These are phyloP conservation scores for Raphanus hybrid DNA, from an alignment of 441 rosid species.

Conservation along the genomic window DNA sequence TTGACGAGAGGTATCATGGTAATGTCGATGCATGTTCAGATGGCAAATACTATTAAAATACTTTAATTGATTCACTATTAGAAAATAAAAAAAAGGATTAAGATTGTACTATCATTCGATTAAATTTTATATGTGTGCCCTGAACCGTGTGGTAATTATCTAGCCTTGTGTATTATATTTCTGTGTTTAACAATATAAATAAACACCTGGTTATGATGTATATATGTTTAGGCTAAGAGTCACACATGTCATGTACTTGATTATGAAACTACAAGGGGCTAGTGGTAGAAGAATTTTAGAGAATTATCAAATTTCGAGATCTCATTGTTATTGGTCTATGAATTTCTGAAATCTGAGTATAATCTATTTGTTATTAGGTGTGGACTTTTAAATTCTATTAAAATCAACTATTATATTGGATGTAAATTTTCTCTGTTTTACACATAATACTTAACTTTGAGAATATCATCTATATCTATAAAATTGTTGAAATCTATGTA, in stretches of 20 bases:
- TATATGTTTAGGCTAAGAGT: neutral
- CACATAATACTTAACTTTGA: too few species aligned
- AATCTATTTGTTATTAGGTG: too few species aligned
- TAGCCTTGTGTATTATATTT: neutral
- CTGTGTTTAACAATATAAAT: neutral
- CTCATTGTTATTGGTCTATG: too few species aligned
- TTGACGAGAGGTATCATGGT: constrained; percentile 10
- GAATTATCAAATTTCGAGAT: too few species aligned
- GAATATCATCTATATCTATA: too few species aligned
- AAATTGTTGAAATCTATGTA: too few species aligned
- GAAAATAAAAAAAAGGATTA: neutral
- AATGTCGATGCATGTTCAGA: neutral
- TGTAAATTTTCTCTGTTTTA: too few species aligned
- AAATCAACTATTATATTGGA: too few species aligned
- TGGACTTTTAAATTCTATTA: too few species aligned
- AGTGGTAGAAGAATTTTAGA: too few species aligned
- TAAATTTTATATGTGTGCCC: neutral
- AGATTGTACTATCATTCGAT: neutral
- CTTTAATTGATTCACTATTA: neutral
- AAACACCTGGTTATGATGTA: neutral
- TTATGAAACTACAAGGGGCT: neutral
- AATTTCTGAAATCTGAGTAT: too few species aligned
- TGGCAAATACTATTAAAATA: neutral
- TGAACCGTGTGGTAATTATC: too few species aligned
- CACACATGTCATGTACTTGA: neutral